Conservation (phyloP, 306 rosid species). For the Nissolia schottii region DNA sequence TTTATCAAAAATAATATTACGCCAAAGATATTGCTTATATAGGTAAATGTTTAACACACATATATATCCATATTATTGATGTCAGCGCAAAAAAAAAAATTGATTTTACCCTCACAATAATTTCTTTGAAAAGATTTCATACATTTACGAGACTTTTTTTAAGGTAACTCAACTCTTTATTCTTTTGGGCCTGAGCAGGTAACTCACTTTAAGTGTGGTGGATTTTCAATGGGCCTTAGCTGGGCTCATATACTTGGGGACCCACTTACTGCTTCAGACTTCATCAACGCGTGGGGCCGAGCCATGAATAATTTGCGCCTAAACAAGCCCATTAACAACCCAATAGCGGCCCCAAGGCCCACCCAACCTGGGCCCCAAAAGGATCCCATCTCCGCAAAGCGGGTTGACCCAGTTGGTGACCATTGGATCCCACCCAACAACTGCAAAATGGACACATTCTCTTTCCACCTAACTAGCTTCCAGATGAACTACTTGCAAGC, state of each 20-base stretch:
- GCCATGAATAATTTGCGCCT: slow-evolving; percentile 5
- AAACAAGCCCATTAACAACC: slow-evolving; percentile 6
- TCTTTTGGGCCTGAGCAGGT: slow-evolving; percentile 28
- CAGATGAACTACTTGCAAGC: slow-evolving; percentile 43
- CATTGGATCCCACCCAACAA: slow-evolving; percentile 60
- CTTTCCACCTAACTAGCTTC: slow-evolving; percentile 43
- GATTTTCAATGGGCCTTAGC: slow-evolving; percentile 68
- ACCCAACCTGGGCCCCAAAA: neutral
- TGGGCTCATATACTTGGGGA: slow-evolving; percentile 86
- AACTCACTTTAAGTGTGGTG: slow-evolving; percentile 67
- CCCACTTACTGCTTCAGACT: slow-evolving; percentile 47
- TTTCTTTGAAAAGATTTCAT: too few species aligned
- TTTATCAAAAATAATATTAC: too few species aligned
- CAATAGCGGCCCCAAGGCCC: slow-evolving; percentile 3
- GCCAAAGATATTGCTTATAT: neutral
- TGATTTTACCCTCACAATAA: too few species aligned
- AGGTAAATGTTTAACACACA: neutral
- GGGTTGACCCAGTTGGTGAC: slow-evolving; percentile 70
- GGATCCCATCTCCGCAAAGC: slow-evolving; percentile 41
- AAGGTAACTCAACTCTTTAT: neutral
- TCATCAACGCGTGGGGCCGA: slow-evolving; percentile 39
- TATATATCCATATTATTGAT: too few species aligned
- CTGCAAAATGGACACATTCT: slow-evolving; percentile 63
- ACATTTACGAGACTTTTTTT: neutral
- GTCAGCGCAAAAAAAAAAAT: too few species aligned